Evolutionary conservation across 768 basidiomycete species (phyloP).

Genomic region (Suillus occidentalis): DNA sequence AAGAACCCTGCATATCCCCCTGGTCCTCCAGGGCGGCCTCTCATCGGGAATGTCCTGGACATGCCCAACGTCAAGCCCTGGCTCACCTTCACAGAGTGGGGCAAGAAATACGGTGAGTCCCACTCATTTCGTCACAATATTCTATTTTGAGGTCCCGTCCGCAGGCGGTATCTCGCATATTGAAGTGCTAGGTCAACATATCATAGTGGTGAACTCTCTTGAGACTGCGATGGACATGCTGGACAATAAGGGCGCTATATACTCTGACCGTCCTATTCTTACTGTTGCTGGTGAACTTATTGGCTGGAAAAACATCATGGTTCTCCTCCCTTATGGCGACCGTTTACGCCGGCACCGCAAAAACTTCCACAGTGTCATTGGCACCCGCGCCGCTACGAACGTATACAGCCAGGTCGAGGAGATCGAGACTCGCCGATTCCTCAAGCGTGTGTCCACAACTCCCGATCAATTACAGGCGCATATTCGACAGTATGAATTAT

Average conservation of each 20-base stretch:
- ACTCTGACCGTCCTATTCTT: slow-evolving; percentile 60
- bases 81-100: slow-evolving; percentile 47
- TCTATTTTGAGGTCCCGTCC: not conserved
- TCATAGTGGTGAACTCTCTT: slow-evolving; percentile 55
- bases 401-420: slow-evolving; percentile 38
- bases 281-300: slow-evolving; percentile 39
- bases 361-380: slow-evolving; percentile 42
- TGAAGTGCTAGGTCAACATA: slow-evolving; percentile 57
- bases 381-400: slow-evolving; percentile 36
- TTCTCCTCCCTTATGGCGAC: slow-evolving; percentile 41
- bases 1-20: slow-evolving; percentile 38
- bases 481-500: slow-evolving; percentile 37
- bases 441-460: slow-evolving; percentile 38
- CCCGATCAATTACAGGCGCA: slow-evolving; percentile 38
- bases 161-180: slow-evolving; percentile 63
- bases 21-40: slow-evolving; percentile 43
- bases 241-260: slow-evolving; percentile 64
- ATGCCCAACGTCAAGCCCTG: slow-evolving; percentile 48
- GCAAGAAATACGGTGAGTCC: slow-evolving; percentile 40
- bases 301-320: slow-evolving; percentile 33
- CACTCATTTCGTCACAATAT: not conserved
- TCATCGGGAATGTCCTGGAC: slow-evolving; percentile 50
- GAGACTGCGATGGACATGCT: slow-evolving; percentile 55
- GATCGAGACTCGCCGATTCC: slow-evolving; percentile 41
- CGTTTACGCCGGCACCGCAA: slow-evolving; percentile 43